These are phyloP conservation scores for Juglanconis juglandina DNA, from an alignment of 2,329 filamentous ascomycete genomes.

Conservation along the genomic window DNA sequence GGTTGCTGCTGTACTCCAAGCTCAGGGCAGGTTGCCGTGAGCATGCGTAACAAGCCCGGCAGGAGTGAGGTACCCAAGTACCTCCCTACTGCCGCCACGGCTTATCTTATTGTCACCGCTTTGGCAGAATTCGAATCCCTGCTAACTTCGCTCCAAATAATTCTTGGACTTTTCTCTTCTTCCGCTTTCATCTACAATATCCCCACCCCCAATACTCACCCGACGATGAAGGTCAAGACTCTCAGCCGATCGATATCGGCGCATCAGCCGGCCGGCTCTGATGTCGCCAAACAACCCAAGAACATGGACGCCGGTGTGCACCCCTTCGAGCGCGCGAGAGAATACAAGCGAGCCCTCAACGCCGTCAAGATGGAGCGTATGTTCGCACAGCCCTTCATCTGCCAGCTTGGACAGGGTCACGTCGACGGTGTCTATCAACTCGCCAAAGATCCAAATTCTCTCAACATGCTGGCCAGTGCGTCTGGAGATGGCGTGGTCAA, in stretches of 20 bases:
- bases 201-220: background rate
- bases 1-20: background rate
- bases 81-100: background rate
- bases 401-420: slow-evolving; percentile 83
- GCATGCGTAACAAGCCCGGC: slow-evolving; percentile 24
- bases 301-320: slow-evolving; percentile 71
- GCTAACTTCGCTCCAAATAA: background rate
- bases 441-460: slow-evolving; percentile 72
- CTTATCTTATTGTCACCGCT: slow-evolving; percentile 2
- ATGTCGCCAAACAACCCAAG: slow-evolving; percentile 26
- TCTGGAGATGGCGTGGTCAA: slow-evolving; percentile 93
- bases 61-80: background rate
- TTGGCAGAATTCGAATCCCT: background rate
- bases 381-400: slow-evolving; percentile 74
- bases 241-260: slow-evolving; percentile 28
- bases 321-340: slow-evolving; percentile 85
- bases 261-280: slow-evolving; percentile 28
- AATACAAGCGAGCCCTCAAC: slow-evolving; percentile 69
- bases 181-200: slow-evolving; percentile 1
- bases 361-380: slow-evolving; percentile 91
- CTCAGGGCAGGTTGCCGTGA: slow-evolving; percentile 24
- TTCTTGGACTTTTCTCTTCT: background rate
- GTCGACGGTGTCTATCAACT: slow-evolving; percentile 85
- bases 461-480: slow-evolving; percentile 75
- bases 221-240: slow-evolving; percentile 27